Evolutionary conservation across 2,329 filamentous ascomycete genomes (phyloP).

Genomic region (Coniochaeta sp.): DNA sequence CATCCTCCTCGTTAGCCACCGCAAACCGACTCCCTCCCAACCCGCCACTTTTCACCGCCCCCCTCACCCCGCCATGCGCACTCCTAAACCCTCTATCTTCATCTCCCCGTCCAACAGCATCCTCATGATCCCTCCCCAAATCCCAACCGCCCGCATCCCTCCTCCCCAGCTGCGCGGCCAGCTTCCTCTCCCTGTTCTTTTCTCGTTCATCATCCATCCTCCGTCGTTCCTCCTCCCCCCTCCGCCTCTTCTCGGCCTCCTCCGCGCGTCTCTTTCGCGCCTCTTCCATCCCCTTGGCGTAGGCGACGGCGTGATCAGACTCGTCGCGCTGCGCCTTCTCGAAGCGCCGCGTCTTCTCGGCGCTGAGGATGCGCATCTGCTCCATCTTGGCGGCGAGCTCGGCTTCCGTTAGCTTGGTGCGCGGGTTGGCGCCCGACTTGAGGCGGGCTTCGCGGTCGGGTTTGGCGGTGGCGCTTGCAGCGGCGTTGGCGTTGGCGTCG

Average conservation of each 20-base stretch:
- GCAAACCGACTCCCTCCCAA: constrained; percentile 37
- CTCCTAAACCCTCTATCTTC: constrained; percentile 32
- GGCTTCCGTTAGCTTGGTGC: constrained; percentile 51
- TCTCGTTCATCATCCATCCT: constrained; percentile 53
- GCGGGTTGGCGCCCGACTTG: constrained; percentile 50
- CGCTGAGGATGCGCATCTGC: constrained; percentile 50
- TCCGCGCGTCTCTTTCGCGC: constrained; percentile 42
- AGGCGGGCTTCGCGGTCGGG: constrained; percentile 33
- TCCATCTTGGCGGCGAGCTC: constrained; percentile 55
- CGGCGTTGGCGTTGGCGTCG: no score
- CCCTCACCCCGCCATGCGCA: constrained; percentile 30
- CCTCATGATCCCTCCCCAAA: constrained; percentile 34
- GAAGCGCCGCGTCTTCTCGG: constrained; percentile 52
- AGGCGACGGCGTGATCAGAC: constrained; percentile 45
- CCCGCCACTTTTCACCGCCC: constrained; percentile 30
- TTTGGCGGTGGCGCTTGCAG: constrained; percentile 27
- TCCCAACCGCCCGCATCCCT: constrained; percentile 45
- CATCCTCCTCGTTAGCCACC: constrained; percentile 18
- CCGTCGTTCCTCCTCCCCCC: constrained; percentile 44
- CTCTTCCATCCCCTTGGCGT: constrained; percentile 50
- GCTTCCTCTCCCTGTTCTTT: constrained; percentile 53
- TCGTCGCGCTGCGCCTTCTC: constrained; percentile 52
- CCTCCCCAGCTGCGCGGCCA: constrained; percentile 49
- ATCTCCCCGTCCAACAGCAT: no score
- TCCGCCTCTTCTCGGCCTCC: constrained; percentile 43